These are phyloP conservation scores for Pyrus hybrid DNA, from an alignment of 331 rosid genomes.

Conservation along the genomic window DNA sequence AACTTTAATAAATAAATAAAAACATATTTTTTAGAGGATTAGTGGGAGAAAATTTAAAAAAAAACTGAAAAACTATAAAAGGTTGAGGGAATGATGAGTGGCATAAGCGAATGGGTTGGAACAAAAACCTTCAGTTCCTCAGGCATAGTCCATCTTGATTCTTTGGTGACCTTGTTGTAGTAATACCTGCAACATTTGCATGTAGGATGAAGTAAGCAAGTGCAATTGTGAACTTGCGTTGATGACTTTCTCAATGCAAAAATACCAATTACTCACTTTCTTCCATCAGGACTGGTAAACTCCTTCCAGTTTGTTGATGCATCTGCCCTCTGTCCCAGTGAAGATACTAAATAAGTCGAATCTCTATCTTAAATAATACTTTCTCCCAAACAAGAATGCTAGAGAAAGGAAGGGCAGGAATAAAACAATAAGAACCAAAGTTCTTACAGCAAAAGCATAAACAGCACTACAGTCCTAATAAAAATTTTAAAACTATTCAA, in stretches of 20 bases:
- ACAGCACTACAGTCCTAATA: background rate
- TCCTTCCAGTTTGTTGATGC: slow-evolving; percentile 97
- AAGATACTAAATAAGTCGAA: slow-evolving; percentile 27
- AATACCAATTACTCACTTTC: slow-evolving; percentile 55
- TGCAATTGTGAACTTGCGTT: background rate
- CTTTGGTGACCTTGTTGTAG: slow-evolving; percentile 72
- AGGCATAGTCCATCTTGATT: slow-evolving; percentile 88
- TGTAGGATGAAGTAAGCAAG: slow-evolving; percentile 5
- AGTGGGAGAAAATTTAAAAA: background rate
- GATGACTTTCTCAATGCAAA: background rate
- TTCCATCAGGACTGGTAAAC: slow-evolving; percentile 82
- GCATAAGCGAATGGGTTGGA: background rate
- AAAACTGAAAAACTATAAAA: slow-evolving; percentile 7
- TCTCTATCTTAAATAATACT: slow-evolving; percentile 17
- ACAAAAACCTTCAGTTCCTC: slow-evolving; percentile 79
- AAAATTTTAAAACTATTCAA: background rate
- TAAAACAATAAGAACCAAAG: background rate
- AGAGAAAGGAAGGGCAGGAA: slow-evolving; percentile 1
- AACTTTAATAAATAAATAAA: slow-evolving; percentile 36
- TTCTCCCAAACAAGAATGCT: background rate
- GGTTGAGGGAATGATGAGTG: background rate
- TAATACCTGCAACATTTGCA: slow-evolving; percentile 62
- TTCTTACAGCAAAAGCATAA: background rate
- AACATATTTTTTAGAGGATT: slow-evolving; percentile 6
- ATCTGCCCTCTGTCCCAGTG: slow-evolving; percentile 72